Conservation (phyloP, 2,329 filamentous ascomycete species). For the Fonsecaea pedrosoi region DNA sequence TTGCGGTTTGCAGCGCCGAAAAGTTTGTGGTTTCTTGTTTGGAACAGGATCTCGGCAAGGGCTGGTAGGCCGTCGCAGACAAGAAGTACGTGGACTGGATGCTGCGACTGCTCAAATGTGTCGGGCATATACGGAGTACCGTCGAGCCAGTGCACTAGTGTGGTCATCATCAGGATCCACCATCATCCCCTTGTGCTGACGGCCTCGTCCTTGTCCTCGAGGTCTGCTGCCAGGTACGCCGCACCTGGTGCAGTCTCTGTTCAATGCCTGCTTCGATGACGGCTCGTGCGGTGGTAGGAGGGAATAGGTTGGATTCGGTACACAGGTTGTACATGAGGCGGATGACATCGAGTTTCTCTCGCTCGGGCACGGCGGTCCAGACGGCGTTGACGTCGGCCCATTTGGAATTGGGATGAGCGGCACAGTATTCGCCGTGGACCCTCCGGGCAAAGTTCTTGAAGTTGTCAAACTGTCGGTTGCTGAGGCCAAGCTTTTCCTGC, state of each 20-base stretch:
- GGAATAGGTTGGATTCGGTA: constrained; percentile 28
- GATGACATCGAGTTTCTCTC: constrained; percentile 30
- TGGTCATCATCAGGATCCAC: constrained; percentile 17
- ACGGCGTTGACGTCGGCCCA: constrained; percentile 34
- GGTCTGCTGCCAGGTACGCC: constrained; percentile 36
- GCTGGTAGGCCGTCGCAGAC: constrained; percentile 2
- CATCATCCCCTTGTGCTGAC: constrained; percentile 24
- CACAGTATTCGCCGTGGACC: constrained; percentile 33
- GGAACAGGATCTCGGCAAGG: constrained; percentile 12
- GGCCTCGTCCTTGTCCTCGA: constrained; percentile 28
- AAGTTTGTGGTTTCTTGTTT: not conserved
- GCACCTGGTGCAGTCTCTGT: constrained; percentile 34
- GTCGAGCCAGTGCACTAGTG: constrained; percentile 15
- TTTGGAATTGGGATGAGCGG: constrained; percentile 31
- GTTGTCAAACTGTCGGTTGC: constrained; percentile 32
- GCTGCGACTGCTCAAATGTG: constrained; percentile 10
- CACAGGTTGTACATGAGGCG: constrained; percentile 33
- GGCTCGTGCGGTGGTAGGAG: constrained; percentile 22
- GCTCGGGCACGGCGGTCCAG: constrained; percentile 35
- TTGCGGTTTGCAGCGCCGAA: not conserved
- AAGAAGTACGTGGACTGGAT: constrained; percentile 2
- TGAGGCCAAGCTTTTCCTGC: constrained; percentile 32
- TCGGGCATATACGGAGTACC: constrained; percentile 11
- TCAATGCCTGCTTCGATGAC: constrained; percentile 31
- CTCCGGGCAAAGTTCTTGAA: constrained; percentile 35